Evolutionary conservation across 2,329 filamentous ascomycete genomes (phyloP).

Genomic region (Diaporthe destruens): DNA sequence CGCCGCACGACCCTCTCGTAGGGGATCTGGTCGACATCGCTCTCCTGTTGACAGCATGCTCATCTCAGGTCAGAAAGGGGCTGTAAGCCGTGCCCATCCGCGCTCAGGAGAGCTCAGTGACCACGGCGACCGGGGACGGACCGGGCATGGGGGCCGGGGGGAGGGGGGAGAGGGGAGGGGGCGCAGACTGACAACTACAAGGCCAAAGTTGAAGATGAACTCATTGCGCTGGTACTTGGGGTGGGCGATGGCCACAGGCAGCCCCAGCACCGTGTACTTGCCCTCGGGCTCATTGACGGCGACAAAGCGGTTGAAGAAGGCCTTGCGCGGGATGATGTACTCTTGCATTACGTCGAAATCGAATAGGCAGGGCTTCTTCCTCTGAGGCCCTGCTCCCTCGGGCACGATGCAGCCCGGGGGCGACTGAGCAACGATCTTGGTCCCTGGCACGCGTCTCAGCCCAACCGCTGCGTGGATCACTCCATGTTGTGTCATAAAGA

Average conservation of each 20-base stretch:
- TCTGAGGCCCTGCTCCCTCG: slow-evolving; percentile 51
- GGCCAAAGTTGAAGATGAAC: slow-evolving; percentile 98
- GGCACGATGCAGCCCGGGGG: slow-evolving; percentile 72
- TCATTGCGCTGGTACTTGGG: slow-evolving; percentile 90
- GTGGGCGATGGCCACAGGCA: slow-evolving; percentile 88
- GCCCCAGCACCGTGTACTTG: slow-evolving; percentile 84
- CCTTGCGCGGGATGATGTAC: slow-evolving; percentile 94
- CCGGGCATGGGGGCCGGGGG: slow-evolving; percentile 60
- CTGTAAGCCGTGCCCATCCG: background rate
- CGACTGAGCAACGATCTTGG: slow-evolving; percentile 73
- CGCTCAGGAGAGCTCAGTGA: background rate
- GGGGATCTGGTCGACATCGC: slow-evolving; percentile 75
- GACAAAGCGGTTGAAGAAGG: slow-evolving; percentile 93
- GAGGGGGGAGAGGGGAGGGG: too few relatives aligned
- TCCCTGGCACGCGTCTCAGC: slow-evolving; percentile 59
- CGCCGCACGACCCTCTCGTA: slow-evolving; percentile 90
- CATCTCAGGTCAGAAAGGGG: slow-evolving; percentile 9
- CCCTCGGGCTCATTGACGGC: slow-evolving; percentile 79
- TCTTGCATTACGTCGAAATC: slow-evolving; percentile 89
- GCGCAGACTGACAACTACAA: slow-evolving; percentile 70
- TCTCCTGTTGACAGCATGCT: slow-evolving; percentile 50
- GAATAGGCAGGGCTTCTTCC: slow-evolving; percentile 75
- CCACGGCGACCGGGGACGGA: background rate
- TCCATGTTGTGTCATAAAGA: background rate
- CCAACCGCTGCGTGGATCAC: background rate